phyloP scores from a whole-genome alignment of 805 yeast species.

The Pichia ethanolica region DNA sequence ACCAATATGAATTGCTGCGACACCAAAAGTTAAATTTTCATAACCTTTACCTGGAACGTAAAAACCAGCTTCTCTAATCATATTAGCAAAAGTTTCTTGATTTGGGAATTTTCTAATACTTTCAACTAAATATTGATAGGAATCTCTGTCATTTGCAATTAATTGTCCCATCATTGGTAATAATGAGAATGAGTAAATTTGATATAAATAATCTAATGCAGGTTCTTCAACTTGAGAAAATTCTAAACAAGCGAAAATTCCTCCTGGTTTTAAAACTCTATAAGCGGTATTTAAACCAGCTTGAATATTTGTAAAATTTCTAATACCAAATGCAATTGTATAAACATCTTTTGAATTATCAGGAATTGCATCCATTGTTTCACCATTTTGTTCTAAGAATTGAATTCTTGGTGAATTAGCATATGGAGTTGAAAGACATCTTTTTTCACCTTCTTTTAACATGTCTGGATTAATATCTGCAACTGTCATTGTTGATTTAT shows the following conservation, averaged over 20 bases:
- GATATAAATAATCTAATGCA: conserved; percentile 66
- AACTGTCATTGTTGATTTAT: conserved; percentile 71
- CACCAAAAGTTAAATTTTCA: conserved; percentile 89
- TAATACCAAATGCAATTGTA: conserved; percentile 94
- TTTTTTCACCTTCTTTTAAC: conserved; percentile 84
- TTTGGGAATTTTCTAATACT: conserved; percentile 86
- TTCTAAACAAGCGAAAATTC: conserved; percentile 93
- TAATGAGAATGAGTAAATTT: conserved; percentile 79
- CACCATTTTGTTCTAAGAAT: conserved; percentile 90
- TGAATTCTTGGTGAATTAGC: conserved; percentile 64
- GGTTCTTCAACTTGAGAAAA: conserved; percentile 87
- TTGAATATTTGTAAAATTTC: conserved; percentile 92
- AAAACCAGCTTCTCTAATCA: conserved; percentile 95
- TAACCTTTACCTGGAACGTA: conserved; percentile 86
- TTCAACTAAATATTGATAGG: conserved; percentile 94
- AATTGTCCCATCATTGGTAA: conserved; percentile 94
- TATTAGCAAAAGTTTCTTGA: conserved; percentile 81
- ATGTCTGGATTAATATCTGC: conserved; percentile 95
- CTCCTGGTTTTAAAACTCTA: conserved; percentile 94
- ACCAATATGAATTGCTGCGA: conserved; percentile 94
- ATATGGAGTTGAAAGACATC: conserved; percentile 53
- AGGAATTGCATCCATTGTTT: conserved; percentile 71
- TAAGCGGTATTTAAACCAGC: conserved; percentile 93
- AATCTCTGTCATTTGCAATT: conserved; percentile 90
- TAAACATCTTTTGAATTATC: conserved; percentile 89